A percentile compares a stretch with the other conserved stretches of the same genome.
phyloP scores from a whole-genome alignment of 495 filamentous ascomycete genomes.

The Penicillium macrosclerotiorum region DNA sequence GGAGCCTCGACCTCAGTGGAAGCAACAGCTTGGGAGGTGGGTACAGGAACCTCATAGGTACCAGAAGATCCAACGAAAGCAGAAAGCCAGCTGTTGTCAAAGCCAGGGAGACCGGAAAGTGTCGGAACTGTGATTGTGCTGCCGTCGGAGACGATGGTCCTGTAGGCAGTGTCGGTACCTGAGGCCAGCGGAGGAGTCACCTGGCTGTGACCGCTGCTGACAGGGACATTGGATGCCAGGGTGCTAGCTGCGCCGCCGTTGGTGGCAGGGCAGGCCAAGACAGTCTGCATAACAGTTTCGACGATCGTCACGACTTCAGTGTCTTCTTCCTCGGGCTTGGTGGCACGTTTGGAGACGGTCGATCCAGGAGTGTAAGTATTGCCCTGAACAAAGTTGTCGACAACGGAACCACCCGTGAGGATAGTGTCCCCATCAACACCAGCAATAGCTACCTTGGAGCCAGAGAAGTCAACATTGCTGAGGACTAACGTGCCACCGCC shows the following conservation, averaged over 20 bases:
- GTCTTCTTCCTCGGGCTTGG: slow-evolving; percentile 2
- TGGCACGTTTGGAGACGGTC: slow-evolving; percentile 27
- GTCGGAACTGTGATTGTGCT: not conserved
- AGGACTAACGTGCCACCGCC: slow-evolving; percentile 78
- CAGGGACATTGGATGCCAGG: slow-evolving; percentile 9
- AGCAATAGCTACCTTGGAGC: slow-evolving; percentile 53
- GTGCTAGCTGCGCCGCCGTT: not conserved
- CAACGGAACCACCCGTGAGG: slow-evolving; percentile 66
- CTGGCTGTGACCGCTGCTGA: not conserved
- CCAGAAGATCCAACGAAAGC: slow-evolving; percentile 6
- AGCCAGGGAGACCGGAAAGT: slow-evolving; percentile 9
- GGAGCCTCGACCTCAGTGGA: slow-evolving; percentile 5
- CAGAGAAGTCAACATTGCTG: slow-evolving; percentile 80
- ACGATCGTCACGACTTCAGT: slow-evolving; percentile 24
- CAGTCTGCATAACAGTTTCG: slow-evolving; percentile 28
- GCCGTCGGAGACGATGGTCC: not conserved
- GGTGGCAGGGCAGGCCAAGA: slow-evolving; percentile 14
- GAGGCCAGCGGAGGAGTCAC: slow-evolving; percentile 7
- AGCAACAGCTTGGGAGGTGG: slow-evolving; percentile 2
- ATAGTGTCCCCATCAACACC: slow-evolving; percentile 54
- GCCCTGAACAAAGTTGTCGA: slow-evolving; percentile 74
- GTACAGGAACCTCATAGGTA: slow-evolving; percentile 1
- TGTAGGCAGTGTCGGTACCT: slow-evolving; percentile 1
- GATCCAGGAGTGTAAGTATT: slow-evolving; percentile 55
- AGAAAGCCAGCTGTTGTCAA: slow-evolving; percentile 17